Percentiles rank a stretch among this genome's conserved stretches.
phyloP scores from a whole-genome alignment of 371 early-diverging fungal species.

The Mortierella polycephala region DNA sequence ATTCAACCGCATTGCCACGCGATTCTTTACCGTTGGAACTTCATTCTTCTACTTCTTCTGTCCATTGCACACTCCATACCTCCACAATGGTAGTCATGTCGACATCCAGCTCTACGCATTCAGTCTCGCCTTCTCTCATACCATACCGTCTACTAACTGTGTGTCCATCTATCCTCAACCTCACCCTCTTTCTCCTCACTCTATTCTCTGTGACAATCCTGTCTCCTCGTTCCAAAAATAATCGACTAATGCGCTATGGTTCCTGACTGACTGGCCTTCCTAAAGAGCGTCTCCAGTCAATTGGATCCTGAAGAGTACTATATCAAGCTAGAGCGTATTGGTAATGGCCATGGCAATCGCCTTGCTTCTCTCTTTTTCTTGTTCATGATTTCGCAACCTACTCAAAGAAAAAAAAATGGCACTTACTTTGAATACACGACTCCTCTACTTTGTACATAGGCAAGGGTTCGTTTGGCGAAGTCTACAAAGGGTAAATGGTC shows the following conservation, averaged over 20 bases:
- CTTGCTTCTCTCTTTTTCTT: neutral
- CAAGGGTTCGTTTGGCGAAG: slow-evolving; percentile 93
- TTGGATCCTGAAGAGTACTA: slow-evolving; percentile 55
- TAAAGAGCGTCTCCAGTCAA: slow-evolving; percentile 36
- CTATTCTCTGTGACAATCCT: too few species aligned
- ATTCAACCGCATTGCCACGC: slow-evolving; percentile 1
- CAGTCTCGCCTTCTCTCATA: neutral
- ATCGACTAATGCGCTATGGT: neutral
- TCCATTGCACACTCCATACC: neutral
- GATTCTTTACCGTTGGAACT: neutral
- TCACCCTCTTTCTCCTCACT: too few species aligned
- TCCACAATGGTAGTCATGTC: neutral
- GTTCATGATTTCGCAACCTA: too few species aligned
- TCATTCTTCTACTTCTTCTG: neutral
- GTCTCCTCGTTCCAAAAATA: neutral
- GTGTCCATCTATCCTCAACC: too few species aligned
- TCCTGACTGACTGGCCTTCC: neutral
- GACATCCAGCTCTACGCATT: neutral
- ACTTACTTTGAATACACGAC: slow-evolving; percentile 1
- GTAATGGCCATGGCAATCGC: slow-evolving; percentile 9
- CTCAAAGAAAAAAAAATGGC: too few species aligned
- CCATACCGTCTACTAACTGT: too few species aligned
- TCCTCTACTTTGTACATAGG: slow-evolving; percentile 57
- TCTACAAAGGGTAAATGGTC: slow-evolving; percentile 84
- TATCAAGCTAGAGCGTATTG: slow-evolving; percentile 44